Evolutionary conservation across 208 protist genomes (phyloP).

Genomic region (Herpetomonas muscarum): DNA sequence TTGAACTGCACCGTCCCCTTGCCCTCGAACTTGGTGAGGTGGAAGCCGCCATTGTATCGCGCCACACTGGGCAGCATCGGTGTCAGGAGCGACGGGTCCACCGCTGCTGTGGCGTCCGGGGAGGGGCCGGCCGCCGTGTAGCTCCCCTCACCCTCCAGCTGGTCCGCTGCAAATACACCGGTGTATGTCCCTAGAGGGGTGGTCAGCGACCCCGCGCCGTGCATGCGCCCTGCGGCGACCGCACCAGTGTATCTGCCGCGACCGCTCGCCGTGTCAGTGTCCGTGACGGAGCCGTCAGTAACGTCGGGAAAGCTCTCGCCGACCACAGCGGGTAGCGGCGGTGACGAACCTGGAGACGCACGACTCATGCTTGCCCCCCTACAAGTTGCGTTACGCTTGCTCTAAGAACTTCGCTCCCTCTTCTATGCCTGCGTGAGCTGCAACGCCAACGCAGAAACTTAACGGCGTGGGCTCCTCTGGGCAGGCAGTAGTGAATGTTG

Average conservation of each 20-base stretch:
- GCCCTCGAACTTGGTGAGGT: conserved; percentile 13
- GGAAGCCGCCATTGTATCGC: conserved; percentile 29
- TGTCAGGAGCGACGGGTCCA: neutral
- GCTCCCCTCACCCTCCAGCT: neutral
- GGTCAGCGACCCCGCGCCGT: neutral
- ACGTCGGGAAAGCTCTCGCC: neutral
- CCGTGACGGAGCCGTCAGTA: neutral
- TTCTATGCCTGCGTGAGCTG: too few species aligned
- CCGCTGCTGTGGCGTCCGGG: neutral
- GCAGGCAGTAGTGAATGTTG: too few species aligned
- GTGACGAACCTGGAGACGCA: neutral
- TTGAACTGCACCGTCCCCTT: conserved; percentile 11
- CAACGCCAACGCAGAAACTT: too few species aligned
- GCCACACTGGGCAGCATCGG: neutral
- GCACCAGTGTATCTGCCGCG: neutral
- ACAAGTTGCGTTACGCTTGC: too few species aligned
- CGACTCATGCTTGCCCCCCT: neutral
- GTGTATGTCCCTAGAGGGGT: neutral
- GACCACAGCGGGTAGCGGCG: neutral
- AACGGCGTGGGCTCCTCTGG: too few species aligned
- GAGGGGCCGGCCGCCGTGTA: neutral
- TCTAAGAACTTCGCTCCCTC: neutral
- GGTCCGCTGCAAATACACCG: neutral
- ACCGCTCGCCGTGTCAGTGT: neutral
- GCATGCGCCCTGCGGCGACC: neutral